Evolutionary conservation across 139 green algal species (phyloP).

Genomic region (Tetradesmus obliquus): DNA sequence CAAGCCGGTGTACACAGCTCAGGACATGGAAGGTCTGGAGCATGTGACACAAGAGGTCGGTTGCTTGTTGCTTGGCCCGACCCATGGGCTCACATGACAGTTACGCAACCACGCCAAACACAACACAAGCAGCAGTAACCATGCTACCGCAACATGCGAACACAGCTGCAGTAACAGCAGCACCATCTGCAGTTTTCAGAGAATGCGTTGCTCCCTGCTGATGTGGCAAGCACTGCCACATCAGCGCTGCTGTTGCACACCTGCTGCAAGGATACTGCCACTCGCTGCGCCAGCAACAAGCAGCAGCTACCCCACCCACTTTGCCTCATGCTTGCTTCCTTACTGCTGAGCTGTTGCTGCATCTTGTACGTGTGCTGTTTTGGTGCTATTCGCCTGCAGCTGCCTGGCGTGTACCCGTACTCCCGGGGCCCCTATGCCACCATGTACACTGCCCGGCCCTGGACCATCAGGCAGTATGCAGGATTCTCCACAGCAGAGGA

Average conservation of each 20-base stretch:
- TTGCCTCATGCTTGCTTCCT: no score
- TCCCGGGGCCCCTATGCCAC: constrained; percentile 71
- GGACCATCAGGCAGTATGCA: constrained; percentile 85
- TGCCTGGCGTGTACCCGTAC: constrained; percentile 74
- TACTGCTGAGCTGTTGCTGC: no score
- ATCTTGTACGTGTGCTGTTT: no score
- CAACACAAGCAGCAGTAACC: no score
- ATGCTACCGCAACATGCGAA: no score
- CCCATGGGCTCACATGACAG: background rate
- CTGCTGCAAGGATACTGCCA: no score
- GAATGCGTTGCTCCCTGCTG: no score
- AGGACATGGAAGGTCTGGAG: constrained; percentile 49
- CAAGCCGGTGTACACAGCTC: constrained; percentile 69
- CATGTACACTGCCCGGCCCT: constrained; percentile 78
- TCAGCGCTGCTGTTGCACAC: background rate
- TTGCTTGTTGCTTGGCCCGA: background rate
- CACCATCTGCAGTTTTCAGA: no score
- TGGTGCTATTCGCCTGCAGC: constrained; percentile 7
- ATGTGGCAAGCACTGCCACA: no score
- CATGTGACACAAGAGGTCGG: constrained; percentile 47
- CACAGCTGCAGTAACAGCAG: no score
- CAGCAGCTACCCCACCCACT: no score
- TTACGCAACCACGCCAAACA: background rate
- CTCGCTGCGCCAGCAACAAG: no score
- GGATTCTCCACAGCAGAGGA: constrained; percentile 84